Evolutionary conservation across 257 asterid species (phyloP).

Genomic region (Echites panduratus): DNA sequence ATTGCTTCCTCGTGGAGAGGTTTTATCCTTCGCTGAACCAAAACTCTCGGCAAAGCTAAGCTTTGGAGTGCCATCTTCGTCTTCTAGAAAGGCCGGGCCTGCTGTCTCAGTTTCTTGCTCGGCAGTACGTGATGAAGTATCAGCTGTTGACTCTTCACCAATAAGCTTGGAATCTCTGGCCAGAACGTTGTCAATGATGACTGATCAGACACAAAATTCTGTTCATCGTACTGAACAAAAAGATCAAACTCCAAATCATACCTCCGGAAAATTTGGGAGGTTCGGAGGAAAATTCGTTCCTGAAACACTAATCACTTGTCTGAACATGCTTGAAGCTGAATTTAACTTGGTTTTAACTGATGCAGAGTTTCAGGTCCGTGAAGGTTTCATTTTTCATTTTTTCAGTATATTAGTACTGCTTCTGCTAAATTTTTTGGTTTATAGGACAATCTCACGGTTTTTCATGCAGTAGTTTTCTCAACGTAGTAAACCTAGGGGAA

Average conservation of each 20-base stretch:
- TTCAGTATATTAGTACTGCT: no score
- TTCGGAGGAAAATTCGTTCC: slow-evolving; percentile 76
- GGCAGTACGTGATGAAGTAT: background rate
- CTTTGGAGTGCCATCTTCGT: background rate
- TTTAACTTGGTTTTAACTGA: slow-evolving; percentile 38
- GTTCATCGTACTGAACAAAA: slow-evolving; percentile 20
- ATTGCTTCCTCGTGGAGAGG: background rate
- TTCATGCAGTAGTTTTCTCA: no score
- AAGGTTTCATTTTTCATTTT: background rate
- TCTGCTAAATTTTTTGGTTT: background rate
- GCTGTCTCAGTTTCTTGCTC: slow-evolving; percentile 11
- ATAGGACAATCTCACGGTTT: no score
- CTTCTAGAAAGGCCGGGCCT: background rate
- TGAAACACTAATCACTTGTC: slow-evolving; percentile 47
- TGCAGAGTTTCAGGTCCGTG: slow-evolving; percentile 48
- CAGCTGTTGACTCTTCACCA: slow-evolving; percentile 3
- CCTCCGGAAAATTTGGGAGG: slow-evolving; percentile 33
- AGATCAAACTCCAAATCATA: background rate
- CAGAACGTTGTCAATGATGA: background rate
- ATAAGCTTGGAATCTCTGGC: background rate
- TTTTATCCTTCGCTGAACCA: background rate
- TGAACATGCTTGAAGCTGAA: slow-evolving; percentile 47
- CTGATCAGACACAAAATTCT: slow-evolving; percentile 12
- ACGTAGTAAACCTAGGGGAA: no score
- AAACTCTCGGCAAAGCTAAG: background rate